Base-by-base conservation (phyloP, 2,329 filamentous ascomycete genomes). In the Harringtonia aguacate region DNA sequence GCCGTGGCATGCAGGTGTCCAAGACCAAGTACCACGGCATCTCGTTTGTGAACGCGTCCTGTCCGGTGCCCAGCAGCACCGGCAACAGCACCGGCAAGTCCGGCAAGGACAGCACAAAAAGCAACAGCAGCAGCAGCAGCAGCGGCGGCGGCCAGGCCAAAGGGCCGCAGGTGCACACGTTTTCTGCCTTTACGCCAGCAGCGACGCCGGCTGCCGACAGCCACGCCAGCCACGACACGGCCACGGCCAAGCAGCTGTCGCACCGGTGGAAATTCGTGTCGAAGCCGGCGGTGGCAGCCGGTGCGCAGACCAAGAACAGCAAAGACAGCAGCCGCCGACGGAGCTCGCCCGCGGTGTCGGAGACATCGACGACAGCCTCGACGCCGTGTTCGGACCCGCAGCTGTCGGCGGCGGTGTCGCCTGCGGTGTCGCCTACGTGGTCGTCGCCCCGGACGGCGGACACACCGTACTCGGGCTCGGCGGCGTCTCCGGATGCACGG, bases 1-100 rank as follows among this genome's bases (percentile, higher is more conserved):
- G 61, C 22, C 57, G 61, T 28, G 64, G 64, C 9, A 53, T 66
- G 36, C 61, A 63, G 47, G 61, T 66, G 13, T 62, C 62, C 20
- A 62, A 63, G 48, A 58, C 63, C 43, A 64, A 61, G 48, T 59
- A 64, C 48, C 58, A 62, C 44, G 62, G 62, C 28, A 55, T 56
- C 20, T 62, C 60, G 5, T 66, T 66, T 44, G 63, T 65, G 44
- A 65, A 66, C 48, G 47, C 60, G 5, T 56, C 48, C 7, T 40
- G 43, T 8, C 55, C 58, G 12, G 49, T 51, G 5, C 42, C 50
- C 12, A 35, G 44, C 12, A n/a, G 35, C 8, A 42, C 48, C 21
- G 39, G 33, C 3, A 3, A 39, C 13, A 39, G 38, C 22, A 29
- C 36, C 42, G 12, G 47, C 45, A 35, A 18, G 4, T 31, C 37